Percentiles rank a stretch among this genome's conserved stretches.
Evolutionary conservation across 306 rosid genomes (phyloP).

Genomic region (Vigna trinervia): DNA sequence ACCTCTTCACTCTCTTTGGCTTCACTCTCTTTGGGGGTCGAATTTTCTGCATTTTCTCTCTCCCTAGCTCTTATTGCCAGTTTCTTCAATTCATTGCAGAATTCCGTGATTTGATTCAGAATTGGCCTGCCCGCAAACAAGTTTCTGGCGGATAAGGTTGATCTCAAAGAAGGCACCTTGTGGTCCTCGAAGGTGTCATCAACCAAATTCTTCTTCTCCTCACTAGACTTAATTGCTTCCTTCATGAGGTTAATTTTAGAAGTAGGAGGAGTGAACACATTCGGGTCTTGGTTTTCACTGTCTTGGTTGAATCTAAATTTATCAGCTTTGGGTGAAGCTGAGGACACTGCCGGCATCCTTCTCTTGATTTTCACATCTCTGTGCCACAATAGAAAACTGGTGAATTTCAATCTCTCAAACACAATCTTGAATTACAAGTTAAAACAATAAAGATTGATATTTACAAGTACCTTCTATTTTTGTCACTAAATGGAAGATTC

Average conservation of each 20-base stretch:
- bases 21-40: conserved; percentile 40
- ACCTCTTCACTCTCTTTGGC: conserved; percentile 46
- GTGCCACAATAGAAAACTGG: conserved; percentile 2
- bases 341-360: conserved; percentile 58
- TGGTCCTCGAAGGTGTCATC: conserved; percentile 49
- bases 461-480: conserved; percentile 66
- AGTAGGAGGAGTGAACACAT: conserved; percentile 67
- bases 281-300: conserved; percentile 79
- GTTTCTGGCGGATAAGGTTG: conserved; percentile 80
- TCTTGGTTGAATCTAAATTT: conserved; percentile 60
- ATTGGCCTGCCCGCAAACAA: conserved; percentile 80
- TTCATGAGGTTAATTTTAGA: conserved; percentile 46
- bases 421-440: conserved; percentile 18
- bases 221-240: conserved; percentile 73
- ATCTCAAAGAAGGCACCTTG: conserved; percentile 64
- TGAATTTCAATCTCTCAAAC: conserved; percentile 2
- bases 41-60: conserved; percentile 60
- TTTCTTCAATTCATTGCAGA: conserved; percentile 87
- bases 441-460: conserved; percentile 7
- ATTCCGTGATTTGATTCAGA: conserved; percentile 83
- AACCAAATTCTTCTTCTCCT: conserved; percentile 62
- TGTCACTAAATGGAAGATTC: conserved; percentile 59
- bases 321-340: conserved; percentile 58
- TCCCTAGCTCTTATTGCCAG: conserved; percentile 69
- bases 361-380: conserved; percentile 80